Evolutionary conservation across 495 filamentous ascomycete species (phyloP).

Genomic region (Aspergillus campestris): DNA sequence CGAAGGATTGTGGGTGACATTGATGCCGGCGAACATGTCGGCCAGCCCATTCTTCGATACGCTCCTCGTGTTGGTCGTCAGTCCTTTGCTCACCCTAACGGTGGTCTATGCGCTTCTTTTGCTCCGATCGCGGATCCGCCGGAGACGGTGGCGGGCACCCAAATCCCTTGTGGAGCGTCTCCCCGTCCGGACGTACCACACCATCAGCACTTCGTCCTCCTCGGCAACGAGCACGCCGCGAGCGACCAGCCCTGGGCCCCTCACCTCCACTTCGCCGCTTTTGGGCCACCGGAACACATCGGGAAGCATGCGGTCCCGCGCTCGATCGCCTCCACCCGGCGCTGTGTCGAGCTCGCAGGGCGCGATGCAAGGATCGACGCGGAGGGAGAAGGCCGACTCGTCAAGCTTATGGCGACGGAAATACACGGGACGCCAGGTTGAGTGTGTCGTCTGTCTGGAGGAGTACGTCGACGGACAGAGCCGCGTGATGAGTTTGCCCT

Average conservation of each 20-base stretch:
- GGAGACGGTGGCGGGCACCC: slow-evolving; percentile 88
- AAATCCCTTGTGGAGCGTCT: slow-evolving; percentile 92
- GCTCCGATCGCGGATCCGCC: slow-evolving; percentile 78
- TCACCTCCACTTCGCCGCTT: slow-evolving; percentile 70
- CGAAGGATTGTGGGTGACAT: slow-evolving; percentile 89
- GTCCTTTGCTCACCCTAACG: slow-evolving; percentile 82
- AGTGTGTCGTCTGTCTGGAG: slow-evolving; percentile 97
- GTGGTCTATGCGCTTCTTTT: slow-evolving; percentile 88
- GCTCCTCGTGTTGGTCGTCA: slow-evolving; percentile 83
- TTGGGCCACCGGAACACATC: slow-evolving; percentile 30
- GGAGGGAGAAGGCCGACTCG: slow-evolving; percentile 42
- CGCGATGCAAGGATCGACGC: slow-evolving; percentile 23
- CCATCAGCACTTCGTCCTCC: slow-evolving; percentile 55
- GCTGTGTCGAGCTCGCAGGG: too few species aligned
- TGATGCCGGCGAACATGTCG: slow-evolving; percentile 83
- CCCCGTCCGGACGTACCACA: slow-evolving; percentile 92
- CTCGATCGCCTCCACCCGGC: slow-evolving; percentile 47
- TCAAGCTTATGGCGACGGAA: slow-evolving; percentile 60
- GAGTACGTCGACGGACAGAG: slow-evolving; percentile 95
- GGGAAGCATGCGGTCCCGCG: too few species aligned
- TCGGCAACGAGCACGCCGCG: slow-evolving; percentile 43
- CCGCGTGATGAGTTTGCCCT: slow-evolving; percentile 94
- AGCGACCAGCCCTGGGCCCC: slow-evolving; percentile 41
- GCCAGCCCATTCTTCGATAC: slow-evolving; percentile 97
- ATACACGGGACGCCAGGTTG: slow-evolving; percentile 78